Conservation (phyloP, 495 filamentous ascomycete genomes). For the Trichoderma orchidacearum region DNA sequence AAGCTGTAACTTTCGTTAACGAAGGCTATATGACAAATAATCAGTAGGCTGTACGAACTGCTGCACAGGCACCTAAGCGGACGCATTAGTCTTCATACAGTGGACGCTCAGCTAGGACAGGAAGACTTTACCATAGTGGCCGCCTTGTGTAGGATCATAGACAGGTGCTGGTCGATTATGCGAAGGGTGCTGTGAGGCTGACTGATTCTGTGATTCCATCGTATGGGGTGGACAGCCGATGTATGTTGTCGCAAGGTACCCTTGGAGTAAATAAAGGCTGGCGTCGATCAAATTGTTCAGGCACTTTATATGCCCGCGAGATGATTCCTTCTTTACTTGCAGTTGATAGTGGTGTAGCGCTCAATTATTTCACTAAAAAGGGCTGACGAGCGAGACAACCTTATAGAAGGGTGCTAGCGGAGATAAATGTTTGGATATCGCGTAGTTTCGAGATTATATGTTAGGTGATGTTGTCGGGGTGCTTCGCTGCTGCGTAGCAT, state of each 20-base stretch:
- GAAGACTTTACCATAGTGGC: constrained; percentile 64
- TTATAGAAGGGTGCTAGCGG: too few relatives aligned
- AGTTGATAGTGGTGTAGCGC: too few relatives aligned
- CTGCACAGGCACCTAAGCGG: constrained; percentile 60
- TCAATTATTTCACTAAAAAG: too few relatives aligned
- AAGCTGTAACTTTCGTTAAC: constrained; percentile 30
- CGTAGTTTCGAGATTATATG: background rate
- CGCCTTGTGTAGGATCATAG: constrained; percentile 72
- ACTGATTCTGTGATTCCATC: constrained; percentile 36
- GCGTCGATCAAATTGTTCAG: background rate
- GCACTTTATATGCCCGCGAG: background rate
- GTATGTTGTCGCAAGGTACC: constrained; percentile 36
- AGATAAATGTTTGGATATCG: constrained; percentile 28
- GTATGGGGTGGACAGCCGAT: background rate
- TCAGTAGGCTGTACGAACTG: constrained; percentile 38
- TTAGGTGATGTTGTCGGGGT: background rate
- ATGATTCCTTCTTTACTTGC: background rate
- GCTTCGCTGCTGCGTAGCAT: background rate
- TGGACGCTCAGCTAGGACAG: constrained; percentile 8
- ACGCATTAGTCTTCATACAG: constrained; percentile 2
- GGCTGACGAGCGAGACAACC: too few relatives aligned
- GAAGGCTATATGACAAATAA: constrained; percentile 1
- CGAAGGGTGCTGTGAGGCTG: constrained; percentile 20
- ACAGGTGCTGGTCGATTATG: constrained; percentile 39
- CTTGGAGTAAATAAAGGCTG: background rate